Evolutionary conservation across 108 stramenopile genomes (phyloP).

Genomic region (Cylindrotheca fusiformis): DNA sequence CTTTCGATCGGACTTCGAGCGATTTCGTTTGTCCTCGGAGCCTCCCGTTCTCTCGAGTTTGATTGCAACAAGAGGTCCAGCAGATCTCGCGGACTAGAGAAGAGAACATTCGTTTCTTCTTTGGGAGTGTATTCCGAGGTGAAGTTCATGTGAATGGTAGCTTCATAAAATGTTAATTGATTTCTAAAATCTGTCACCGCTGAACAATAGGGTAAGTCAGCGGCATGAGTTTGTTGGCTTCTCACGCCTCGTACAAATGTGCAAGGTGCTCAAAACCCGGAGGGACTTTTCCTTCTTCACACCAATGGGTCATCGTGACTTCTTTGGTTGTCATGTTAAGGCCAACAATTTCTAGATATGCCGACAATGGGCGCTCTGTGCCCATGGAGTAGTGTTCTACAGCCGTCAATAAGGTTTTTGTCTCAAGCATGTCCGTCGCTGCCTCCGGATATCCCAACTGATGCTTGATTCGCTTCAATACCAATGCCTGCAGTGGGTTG

Average conservation of each 20-base stretch:
- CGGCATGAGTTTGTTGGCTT: too few species aligned
- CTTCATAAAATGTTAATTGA: too few species aligned
- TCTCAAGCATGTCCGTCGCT: constrained; percentile 66
- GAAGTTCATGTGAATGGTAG: too few species aligned
- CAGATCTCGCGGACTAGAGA: too few species aligned
- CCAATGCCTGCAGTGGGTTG: constrained; percentile 74
- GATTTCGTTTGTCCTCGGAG: too few species aligned
- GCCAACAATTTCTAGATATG: constrained; percentile 75
- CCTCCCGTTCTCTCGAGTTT: too few species aligned
- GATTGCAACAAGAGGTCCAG: too few species aligned
- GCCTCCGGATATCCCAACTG: constrained; percentile 87
- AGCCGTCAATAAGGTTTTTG: constrained; percentile 67
- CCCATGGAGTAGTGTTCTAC: constrained; percentile 88
- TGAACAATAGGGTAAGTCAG: too few species aligned
- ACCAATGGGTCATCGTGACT: constrained; percentile 76
- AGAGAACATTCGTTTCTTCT: too few species aligned
- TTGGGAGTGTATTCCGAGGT: too few species aligned
- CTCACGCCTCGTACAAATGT: constrained; percentile 40
- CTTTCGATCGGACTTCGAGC: too few species aligned
- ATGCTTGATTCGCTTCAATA: constrained; percentile 75
- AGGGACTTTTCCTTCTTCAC: constrained; percentile 70
- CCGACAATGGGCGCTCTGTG: constrained; percentile 56
- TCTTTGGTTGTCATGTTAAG: constrained; percentile 78
- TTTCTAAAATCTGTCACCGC: too few species aligned
- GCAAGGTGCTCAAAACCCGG: constrained; percentile 72